These are phyloP conservation scores for Cryptosporidium xiaoi DNA, from an alignment of 169 alveolate genomes.

Conservation along the genomic window DNA sequence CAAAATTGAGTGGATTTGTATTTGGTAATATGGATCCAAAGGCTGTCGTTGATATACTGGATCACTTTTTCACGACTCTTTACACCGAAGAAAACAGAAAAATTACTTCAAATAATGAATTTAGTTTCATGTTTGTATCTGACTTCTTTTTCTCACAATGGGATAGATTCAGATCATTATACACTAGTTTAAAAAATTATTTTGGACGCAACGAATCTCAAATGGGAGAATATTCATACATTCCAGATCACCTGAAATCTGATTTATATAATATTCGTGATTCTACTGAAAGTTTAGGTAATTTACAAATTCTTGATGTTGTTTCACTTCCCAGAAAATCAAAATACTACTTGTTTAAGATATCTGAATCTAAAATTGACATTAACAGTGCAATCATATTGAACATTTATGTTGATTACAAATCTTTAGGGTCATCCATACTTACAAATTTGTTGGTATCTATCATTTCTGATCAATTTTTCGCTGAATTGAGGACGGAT, in stretches of 20 bases:
- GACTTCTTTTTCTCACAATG: neutral
- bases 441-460: neutral
- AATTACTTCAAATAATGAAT: neutral
- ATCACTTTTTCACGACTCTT: neutral
- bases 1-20: slow-evolving; percentile 20
- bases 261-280: neutral
- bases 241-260: slow-evolving; percentile 21
- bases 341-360: neutral
- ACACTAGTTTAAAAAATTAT: neutral
- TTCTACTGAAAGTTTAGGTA: neutral
- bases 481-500: slow-evolving; percentile 23
- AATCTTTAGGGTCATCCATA: neutral
- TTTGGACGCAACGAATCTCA: neutral
- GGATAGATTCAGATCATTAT: neutral
- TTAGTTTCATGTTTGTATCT: neutral
- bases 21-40: slow-evolving; percentile 15
- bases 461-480: slow-evolving; percentile 13
- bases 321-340: slow-evolving; percentile 20
- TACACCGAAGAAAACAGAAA: neutral
- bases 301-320: slow-evolving; percentile 8
- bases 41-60: neutral
- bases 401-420: slow-evolving; percentile 7
- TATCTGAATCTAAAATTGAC: neutral
- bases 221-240: neutral
- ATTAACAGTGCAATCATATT: slow-evolving; percentile 14